Evolutionary conservation across 306 rosid species (phyloP).

Genomic region (Cicer cuneatum): DNA sequence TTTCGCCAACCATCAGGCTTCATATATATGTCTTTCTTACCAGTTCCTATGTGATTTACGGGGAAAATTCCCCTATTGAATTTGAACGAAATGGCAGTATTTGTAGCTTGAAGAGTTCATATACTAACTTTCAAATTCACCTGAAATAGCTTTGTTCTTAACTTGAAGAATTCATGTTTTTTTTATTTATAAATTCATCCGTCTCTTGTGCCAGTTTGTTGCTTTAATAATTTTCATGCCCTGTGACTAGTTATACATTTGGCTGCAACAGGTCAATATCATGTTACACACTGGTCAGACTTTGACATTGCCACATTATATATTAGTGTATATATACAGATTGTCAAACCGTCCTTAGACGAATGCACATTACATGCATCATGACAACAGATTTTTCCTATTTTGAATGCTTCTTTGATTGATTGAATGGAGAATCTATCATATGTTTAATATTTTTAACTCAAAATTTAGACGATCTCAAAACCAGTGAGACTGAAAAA

Average conservation of each 20-base stretch:
- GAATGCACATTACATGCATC: too few species aligned
- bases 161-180: conserved; percentile 15
- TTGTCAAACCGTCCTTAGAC: too few species aligned
- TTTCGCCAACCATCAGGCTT: too few species aligned
- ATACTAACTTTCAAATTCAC: conserved; percentile 1
- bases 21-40: not conserved
- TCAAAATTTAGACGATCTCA: too few species aligned
- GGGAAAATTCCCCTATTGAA: not conserved
- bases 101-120: conserved; percentile 14
- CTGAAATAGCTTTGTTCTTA: not conserved
- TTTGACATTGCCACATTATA: too few species aligned
- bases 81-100: not conserved
- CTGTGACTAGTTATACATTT: not conserved
- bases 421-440: too few species aligned
- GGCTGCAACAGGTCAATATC: not conserved
- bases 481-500: too few species aligned
- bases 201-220: not conserved
- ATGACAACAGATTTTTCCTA: too few species aligned
- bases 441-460: too few species aligned
- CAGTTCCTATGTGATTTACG: not conserved
- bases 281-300: too few species aligned
- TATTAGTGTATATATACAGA: too few species aligned
- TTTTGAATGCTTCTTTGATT: too few species aligned
- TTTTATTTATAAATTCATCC: not conserved
- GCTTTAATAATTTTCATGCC: not conserved